Percentiles rank a stretch among this genome's conserved stretches.
phyloP scores from a whole-genome alignment of 1,284 basidiomycete genomes.

The Mycena sp. region DNA sequence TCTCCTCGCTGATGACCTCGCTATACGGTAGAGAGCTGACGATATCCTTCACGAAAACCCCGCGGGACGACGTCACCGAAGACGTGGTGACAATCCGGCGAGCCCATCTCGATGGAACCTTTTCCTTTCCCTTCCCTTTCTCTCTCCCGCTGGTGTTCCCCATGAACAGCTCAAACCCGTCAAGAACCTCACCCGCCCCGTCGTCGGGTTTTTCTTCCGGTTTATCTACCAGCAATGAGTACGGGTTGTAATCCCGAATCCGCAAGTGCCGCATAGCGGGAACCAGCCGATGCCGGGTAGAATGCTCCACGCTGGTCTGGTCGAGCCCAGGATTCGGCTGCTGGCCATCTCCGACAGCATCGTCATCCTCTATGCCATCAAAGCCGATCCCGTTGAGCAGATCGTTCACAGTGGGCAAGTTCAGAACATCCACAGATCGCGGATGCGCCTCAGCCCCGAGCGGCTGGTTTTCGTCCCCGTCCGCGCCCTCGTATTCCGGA shows the following conservation, averaged over 20 bases:
- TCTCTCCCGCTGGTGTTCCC: not conserved
- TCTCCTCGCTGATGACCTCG: conserved; percentile 55
- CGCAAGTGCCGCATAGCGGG: conserved; percentile 46
- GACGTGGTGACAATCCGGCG: conserved; percentile 49
- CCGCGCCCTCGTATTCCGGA: not conserved
- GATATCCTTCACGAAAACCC: conserved; percentile 55
- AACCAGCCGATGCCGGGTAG: conserved; percentile 12
- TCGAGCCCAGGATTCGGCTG: too few relatives aligned
- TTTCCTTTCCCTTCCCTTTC: conserved; percentile 36
- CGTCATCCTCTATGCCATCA: conserved; percentile 24
- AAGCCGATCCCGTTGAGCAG: conserved; percentile 30
- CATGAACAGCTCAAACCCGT: too few relatives aligned
- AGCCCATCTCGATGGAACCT: conserved; percentile 24
- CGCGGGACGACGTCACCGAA: conserved; percentile 50
- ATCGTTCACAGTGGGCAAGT: conserved; percentile 18
- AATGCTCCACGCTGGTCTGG: too few relatives aligned
- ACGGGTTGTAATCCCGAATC: conserved; percentile 60
- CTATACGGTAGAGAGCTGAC: conserved; percentile 57
- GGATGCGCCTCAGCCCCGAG: not conserved
- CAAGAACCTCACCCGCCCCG: too few relatives aligned
- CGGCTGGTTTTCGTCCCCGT: not conserved
- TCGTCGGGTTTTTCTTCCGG: too few relatives aligned
- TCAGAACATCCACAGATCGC: conserved; percentile 6
- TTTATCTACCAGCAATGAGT: conserved; percentile 42
- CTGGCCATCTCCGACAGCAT: not conserved